These are phyloP conservation scores for Citrus reticulata DNA, from an alignment of 345 rosid genomes.

Conservation along the genomic window DNA sequence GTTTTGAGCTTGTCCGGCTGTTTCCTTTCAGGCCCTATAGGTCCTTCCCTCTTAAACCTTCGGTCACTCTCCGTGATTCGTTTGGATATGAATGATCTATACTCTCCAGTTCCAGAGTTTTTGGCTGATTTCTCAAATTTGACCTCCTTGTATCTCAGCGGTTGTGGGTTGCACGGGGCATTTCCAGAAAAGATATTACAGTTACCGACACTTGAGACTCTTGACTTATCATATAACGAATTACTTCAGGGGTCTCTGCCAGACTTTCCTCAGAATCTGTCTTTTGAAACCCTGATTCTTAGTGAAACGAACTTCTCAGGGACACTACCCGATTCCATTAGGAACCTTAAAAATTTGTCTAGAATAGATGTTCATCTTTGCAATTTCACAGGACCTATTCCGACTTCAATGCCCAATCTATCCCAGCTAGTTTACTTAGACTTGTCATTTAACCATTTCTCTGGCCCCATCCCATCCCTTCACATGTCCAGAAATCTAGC, in stretches of 20 bases:
- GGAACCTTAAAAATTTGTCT: slow-evolving; percentile 14
- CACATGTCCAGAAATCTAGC: slow-evolving; percentile 16
- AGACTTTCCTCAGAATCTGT: neutral
- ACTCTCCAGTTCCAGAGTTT: slow-evolving; percentile 20
- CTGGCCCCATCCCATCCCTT: slow-evolving; percentile 33
- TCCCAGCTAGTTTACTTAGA: slow-evolving; percentile 26
- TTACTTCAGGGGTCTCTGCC: slow-evolving; percentile 29
- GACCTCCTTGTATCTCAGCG: slow-evolving; percentile 15
- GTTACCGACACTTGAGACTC: slow-evolving; percentile 18
- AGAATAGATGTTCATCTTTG: neutral
- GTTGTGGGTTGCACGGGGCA: slow-evolving; percentile 16
- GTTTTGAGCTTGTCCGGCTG: slow-evolving; percentile 30
- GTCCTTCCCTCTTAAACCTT: slow-evolving; percentile 11
- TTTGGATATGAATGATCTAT: slow-evolving; percentile 19
- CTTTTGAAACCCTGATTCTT: slow-evolving; percentile 25
- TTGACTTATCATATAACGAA: slow-evolving; percentile 18
- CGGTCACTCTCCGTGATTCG: slow-evolving; percentile 15
- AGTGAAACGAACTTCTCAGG: slow-evolving; percentile 27
- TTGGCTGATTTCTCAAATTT: slow-evolving; percentile 16
- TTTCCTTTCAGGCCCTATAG: slow-evolving; percentile 29
- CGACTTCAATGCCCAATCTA: slow-evolving; percentile 20
- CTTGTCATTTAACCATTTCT: slow-evolving; percentile 30
- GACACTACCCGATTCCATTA: slow-evolving; percentile 32
- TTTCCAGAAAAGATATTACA: slow-evolving; percentile 28
- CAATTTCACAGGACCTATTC: slow-evolving; percentile 33